These are phyloP conservation scores for Daldinia eschscholtzii DNA, from an alignment of 2,329 filamentous ascomycete species.

Conservation along the genomic window DNA sequence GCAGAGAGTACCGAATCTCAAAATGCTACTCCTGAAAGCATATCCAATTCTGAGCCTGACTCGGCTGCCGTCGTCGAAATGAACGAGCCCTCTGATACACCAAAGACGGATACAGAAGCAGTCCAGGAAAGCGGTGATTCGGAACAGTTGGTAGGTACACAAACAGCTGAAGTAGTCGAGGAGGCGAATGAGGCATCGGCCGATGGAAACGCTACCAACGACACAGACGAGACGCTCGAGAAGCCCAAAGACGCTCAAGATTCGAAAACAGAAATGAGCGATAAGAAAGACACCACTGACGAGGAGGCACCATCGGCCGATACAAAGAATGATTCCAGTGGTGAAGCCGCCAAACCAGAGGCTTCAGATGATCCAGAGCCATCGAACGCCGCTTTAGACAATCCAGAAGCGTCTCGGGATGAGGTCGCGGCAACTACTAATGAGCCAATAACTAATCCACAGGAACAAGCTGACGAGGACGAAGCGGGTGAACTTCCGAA, in stretches of 20 bases:
- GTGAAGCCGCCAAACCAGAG: neutral
- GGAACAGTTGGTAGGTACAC: neutral
- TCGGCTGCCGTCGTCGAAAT: neutral
- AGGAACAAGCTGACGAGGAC: neutral
- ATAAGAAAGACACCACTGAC: neutral
- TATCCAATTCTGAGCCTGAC: neutral
- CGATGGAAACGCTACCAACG: neutral
- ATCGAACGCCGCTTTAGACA: neutral
- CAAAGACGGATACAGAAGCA: constrained; percentile 11
- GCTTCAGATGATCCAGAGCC: neutral
- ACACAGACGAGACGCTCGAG: neutral
- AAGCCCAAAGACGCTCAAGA: neutral
- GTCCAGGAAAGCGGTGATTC: neutral
- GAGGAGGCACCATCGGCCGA: neutral
- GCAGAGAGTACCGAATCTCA: constrained; percentile 12
- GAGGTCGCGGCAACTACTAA: neutral
- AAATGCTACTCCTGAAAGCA: constrained; percentile 14
- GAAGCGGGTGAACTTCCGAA: too few relatives aligned
- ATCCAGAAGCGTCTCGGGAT: neutral
- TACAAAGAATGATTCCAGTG: neutral
- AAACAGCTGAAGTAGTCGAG: constrained; percentile 1
- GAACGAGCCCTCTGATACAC: constrained; percentile 3
- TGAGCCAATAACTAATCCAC: neutral
- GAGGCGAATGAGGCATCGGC: neutral
- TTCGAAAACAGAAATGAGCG: neutral